These are phyloP conservation scores for Pseudocercospora eumusae DNA, from an alignment of 2,329 filamentous ascomycete genomes.

Conservation along the genomic window DNA sequence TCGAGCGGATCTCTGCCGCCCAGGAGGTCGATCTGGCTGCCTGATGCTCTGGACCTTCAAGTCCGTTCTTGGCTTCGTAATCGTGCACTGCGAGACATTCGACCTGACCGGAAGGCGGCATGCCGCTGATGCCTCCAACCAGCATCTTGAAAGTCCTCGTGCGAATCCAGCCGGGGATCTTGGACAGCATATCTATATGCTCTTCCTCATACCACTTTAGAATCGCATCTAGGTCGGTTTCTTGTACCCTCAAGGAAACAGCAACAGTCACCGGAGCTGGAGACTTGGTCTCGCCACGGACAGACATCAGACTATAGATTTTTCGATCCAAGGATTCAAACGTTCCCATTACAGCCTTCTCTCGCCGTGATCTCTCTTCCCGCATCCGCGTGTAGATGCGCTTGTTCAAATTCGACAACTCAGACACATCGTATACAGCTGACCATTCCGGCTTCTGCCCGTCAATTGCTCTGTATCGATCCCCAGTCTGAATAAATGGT, in stretches of 20 bases:
- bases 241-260: conserved; percentile 42
- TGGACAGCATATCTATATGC: conserved; percentile 69
- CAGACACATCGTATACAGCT: conserved; percentile 78
- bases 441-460: conserved; percentile 67
- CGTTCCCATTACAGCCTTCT: conserved; percentile 61
- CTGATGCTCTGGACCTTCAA: conserved; percentile 65
- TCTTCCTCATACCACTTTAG: conserved; percentile 73
- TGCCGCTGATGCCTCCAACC: conserved; percentile 55
- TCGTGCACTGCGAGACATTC: conserved; percentile 72
- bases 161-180: conserved; percentile 76
- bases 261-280: conserved; percentile 35
- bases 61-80: conserved; percentile 65
- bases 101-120: conserved; percentile 49
- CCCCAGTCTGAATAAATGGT: conserved; percentile 72
- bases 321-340: conserved; percentile 66
- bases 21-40: conserved; percentile 65
- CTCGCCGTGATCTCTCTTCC: conserved; percentile 50
- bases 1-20: conserved; percentile 59
- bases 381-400: conserved; percentile 69
- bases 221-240: conserved; percentile 61
- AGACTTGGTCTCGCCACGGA: conserved; percentile 41
- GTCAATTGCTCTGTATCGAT: conserved; percentile 74
- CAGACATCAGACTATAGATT: conserved; percentile 66
- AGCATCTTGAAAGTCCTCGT: conserved; percentile 70
- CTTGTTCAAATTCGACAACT: conserved; percentile 70